These are phyloP conservation scores for Lecanosticta acicola DNA, from an alignment of 2,329 filamentous ascomycete genomes.

Conservation along the genomic window DNA sequence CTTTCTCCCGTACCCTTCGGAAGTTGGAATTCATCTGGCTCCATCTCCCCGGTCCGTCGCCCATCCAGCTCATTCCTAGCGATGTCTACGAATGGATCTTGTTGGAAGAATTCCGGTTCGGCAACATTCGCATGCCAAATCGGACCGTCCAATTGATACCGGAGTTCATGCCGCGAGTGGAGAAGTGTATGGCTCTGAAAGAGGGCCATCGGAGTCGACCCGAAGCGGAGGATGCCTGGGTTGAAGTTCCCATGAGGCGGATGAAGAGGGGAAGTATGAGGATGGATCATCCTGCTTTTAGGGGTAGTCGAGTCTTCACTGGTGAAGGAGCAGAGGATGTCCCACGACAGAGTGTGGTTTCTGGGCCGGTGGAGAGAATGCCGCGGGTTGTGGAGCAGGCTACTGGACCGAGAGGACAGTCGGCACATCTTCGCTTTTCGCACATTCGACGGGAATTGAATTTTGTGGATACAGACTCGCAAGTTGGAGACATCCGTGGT, in stretches of 20 bases:
- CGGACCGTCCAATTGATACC: slow-evolving; percentile 7
- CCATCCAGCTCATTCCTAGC: slow-evolving; percentile 23
- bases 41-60: slow-evolving; percentile 27
- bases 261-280: not conserved
- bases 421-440: not conserved
- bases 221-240: not conserved
- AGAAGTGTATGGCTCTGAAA: slow-evolving; percentile 14
- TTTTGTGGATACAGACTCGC: not conserved
- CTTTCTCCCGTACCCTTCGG: slow-evolving; percentile 26
- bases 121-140: slow-evolving; percentile 19
- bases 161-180: slow-evolving; percentile 8
- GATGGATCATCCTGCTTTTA: not conserved
- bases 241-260: not conserved
- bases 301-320: not conserved
- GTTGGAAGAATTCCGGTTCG: slow-evolving; percentile 24
- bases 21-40: slow-evolving; percentile 30
- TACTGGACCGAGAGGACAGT: not conserved
- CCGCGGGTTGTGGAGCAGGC: not conserved
- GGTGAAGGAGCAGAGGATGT: not conserved
- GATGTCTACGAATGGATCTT: slow-evolving; percentile 17
- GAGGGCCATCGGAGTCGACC: slow-evolving; percentile 4
- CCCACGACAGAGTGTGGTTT: not conserved
- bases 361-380: not conserved
- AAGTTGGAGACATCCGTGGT: not conserved
- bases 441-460: not conserved